phyloP scores from a whole-genome alignment of 352 stramenopile genomes.

The Phytophthora meadii region DNA sequence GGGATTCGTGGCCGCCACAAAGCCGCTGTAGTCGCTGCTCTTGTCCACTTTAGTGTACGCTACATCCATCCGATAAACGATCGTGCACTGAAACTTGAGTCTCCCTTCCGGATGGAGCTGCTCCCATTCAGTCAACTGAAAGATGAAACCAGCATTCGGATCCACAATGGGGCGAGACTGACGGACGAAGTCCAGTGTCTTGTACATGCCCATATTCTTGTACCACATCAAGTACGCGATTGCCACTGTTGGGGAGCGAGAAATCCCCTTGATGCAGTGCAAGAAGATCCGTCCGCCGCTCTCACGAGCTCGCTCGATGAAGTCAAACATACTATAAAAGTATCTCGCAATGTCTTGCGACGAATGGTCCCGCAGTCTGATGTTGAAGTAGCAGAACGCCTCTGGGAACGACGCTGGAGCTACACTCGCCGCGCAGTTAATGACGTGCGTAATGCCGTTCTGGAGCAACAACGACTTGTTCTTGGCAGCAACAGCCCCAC shows the following conservation, averaged over 20 bases:
- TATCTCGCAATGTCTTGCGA: constrained; percentile 86
- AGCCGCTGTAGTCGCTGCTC: constrained; percentile 30
- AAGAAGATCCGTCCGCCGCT: constrained; percentile 82
- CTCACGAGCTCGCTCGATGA: constrained; percentile 81
- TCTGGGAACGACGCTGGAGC: constrained; percentile 78
- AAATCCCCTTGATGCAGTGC: constrained; percentile 91
- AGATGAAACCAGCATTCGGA: constrained; percentile 89
- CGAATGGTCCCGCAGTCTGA: constrained; percentile 89
- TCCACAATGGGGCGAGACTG: constrained; percentile 80
- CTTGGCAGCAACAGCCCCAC: constrained; percentile 79
- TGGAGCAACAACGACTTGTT: constrained; percentile 72
- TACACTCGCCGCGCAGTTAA: constrained; percentile 88
- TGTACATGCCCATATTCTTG: constrained; percentile 83
- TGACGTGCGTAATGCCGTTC: constrained; percentile 88
- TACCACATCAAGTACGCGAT: constrained; percentile 92
- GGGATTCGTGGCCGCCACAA: constrained; percentile 47
- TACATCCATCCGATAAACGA: constrained; percentile 82
- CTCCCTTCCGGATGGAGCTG: constrained; percentile 60
- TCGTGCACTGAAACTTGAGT: constrained; percentile 55
- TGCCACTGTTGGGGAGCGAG: constrained; percentile 85
- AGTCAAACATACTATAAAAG: constrained; percentile 91
- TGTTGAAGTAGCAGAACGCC: constrained; percentile 87
- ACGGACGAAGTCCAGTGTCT: constrained; percentile 83
- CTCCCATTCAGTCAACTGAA: constrained; percentile 91
- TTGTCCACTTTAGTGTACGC: constrained; percentile 44